Evolutionary conservation across 441 rosid genomes (phyloP), one percentile per base, ranked within the genome.

Genomic region (Populus hybrid): DNA sequence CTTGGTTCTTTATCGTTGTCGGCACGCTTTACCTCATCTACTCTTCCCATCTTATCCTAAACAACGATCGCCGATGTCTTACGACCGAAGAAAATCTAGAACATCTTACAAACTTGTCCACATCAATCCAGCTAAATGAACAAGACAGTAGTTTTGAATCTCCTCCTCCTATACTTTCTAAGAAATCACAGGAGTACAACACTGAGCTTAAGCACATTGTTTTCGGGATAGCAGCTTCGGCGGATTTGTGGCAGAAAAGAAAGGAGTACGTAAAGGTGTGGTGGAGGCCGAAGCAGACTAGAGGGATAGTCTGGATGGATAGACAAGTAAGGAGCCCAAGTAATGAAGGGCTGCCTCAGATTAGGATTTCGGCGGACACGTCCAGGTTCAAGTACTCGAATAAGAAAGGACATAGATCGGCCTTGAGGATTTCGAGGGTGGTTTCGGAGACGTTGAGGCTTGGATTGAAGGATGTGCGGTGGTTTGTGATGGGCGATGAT

Each of bases 401-500:
- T 73, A 82, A 77, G 72, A 90, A 89, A 66, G 99, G 97, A 7
- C 88, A 88, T 36, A 81, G 94, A 81, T 83, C 95, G 0, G 97
- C 99, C 1, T 77, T 94, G 77, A 80, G 99, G 85, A 89, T 94
- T 71, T 86, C 97, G 0, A 53, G 97, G 79, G 88, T 94, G 35
- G 90, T 95, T 24, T 89, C 97, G 2, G 99, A 95, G 88, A 92
- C 90, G 20, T 79, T 90, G 35, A 82, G 87, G 81, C 82, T 92
- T 9, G 93, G 97, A 7, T 79, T 88, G 84, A 75, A 90, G 85
- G 93, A 90, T 9, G 91, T 94, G 29, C 79, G 94, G 74, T 93
- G 96, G 98, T 93, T 91, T 42, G 97, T 93, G 31, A 95, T 93
- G 97, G 98, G 95, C 10, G 98, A 95, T 33, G 99, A 95, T n/a